phyloP scores from a whole-genome alignment of 805 yeast species.

The Saturnispora zaruensis region DNA sequence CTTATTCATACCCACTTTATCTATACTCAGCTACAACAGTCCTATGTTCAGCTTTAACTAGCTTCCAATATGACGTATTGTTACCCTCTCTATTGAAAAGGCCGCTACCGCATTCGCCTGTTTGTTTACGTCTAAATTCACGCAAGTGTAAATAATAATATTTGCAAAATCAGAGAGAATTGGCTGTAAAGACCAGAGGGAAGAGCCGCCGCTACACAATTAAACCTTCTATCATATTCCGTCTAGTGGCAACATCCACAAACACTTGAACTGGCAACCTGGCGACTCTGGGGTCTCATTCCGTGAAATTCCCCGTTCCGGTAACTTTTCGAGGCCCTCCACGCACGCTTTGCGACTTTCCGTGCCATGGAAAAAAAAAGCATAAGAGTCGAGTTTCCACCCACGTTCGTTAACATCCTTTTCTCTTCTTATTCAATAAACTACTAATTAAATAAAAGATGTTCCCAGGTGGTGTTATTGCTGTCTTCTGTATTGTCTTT shows the following conservation, averaged over 20 bases:
- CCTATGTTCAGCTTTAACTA: no score
- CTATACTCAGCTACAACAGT: no score
- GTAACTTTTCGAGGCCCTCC: not conserved
- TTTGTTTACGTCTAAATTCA: not conserved
- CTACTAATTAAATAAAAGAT: conserved; percentile 23
- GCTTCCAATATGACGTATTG: not conserved
- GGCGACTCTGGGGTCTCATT: not conserved
- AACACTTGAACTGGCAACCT: not conserved
- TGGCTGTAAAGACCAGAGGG: not conserved
- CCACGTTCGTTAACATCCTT: not conserved
- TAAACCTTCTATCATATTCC: no score
- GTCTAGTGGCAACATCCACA: no score
- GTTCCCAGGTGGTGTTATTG: conserved; percentile 60
- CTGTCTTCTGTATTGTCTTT: conserved; percentile 48
- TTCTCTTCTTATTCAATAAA: not conserved
- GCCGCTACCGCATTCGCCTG: not conserved
- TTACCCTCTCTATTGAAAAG: not conserved
- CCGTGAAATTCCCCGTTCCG: not conserved
- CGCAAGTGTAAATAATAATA: not conserved
- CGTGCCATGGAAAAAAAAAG: not conserved
- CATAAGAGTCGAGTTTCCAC: not conserved
- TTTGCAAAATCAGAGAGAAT: not conserved
- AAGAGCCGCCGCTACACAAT: not conserved
- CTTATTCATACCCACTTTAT: not conserved
- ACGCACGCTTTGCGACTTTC: not conserved